These are phyloP conservation scores for Urtica urens DNA, from an alignment of 306 rosid species.

Conservation along the genomic window DNA sequence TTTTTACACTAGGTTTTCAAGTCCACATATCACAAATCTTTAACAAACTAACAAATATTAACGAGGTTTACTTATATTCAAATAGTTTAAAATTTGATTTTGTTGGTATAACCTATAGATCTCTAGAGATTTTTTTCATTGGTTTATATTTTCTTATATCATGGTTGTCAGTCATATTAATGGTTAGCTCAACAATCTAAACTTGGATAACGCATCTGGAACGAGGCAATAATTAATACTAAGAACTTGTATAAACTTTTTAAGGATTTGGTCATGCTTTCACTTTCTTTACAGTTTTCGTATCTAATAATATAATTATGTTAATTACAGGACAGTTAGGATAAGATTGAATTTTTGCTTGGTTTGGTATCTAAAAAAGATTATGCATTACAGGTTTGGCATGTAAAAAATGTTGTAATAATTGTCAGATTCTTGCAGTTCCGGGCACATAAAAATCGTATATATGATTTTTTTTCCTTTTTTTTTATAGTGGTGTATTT, in stretches of 20 bases:
- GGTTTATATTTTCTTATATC: neutral
- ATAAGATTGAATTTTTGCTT: conserved; percentile 31
- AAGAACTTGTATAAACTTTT: neutral
- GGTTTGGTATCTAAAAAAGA: conserved; percentile 29
- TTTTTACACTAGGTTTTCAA: no score
- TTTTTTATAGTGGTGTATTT: no score
- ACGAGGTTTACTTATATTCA: no score
- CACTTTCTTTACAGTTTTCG: neutral
- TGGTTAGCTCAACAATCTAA: conserved; percentile 27
- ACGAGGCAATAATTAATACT: neutral
- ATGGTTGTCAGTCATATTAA: conserved; percentile 2
- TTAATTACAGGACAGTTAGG: conserved; percentile 19
- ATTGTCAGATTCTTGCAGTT: no score
- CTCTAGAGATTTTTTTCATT: no score
- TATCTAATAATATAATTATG: neutral
- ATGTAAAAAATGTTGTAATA: neutral
- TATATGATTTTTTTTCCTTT: no score
- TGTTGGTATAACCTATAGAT: no score
- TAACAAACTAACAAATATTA: no score
- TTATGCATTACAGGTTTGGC: neutral
- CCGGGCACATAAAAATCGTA: no score
- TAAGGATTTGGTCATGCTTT: neutral
- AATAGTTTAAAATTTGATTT: no score
- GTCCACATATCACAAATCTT: no score
- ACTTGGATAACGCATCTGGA: conserved; percentile 6